These are phyloP conservation scores for Arthrobotrys megalospora DNA, from an alignment of 2,329 filamentous ascomycete species.

Conservation along the genomic window DNA sequence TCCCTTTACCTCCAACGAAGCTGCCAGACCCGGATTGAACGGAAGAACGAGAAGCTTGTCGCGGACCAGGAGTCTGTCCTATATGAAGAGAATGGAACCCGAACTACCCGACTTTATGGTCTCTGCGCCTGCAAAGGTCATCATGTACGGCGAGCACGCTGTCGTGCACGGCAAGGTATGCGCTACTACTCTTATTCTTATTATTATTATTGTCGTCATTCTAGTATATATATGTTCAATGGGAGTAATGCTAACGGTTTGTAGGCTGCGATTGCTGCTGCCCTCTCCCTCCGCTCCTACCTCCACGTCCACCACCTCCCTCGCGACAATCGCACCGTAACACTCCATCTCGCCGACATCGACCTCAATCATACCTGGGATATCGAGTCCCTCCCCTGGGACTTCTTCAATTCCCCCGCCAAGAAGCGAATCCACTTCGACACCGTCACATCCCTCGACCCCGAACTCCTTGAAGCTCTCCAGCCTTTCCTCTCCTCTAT, in stretches of 20 bases:
- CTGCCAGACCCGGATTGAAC: slow-evolving; percentile 3
- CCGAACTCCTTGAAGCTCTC: slow-evolving; percentile 83
- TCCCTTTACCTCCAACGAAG: slow-evolving; percentile 44
- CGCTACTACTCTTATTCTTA: slow-evolving; percentile 60
- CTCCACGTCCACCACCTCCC: slow-evolving; percentile 94
- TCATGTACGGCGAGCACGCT: slow-evolving; percentile 96
- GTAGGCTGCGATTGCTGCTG: slow-evolving; percentile 90
- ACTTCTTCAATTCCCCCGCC: slow-evolving; percentile 80
- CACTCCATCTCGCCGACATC: slow-evolving; percentile 91
- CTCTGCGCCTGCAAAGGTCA: slow-evolving; percentile 96
- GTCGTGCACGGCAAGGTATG: slow-evolving; percentile 94
- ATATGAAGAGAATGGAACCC: slow-evolving; percentile 70
- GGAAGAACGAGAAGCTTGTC: slow-evolving; percentile 47
- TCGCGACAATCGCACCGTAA: slow-evolving; percentile 84
- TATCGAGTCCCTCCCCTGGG: slow-evolving; percentile 92
- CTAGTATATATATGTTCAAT: not conserved
- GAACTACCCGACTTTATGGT: slow-evolving; percentile 95
- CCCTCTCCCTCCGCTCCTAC: slow-evolving; percentile 95
- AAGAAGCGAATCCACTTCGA: slow-evolving; percentile 98
- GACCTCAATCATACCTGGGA: slow-evolving; percentile 92
- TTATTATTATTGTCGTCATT: not conserved
- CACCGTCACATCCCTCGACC: slow-evolving; percentile 85
- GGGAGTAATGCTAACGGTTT: not conserved
- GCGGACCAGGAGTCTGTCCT: slow-evolving; percentile 44
- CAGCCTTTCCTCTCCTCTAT: slow-evolving; percentile 83